These are phyloP conservation scores for Leccinellum albellum DNA, from an alignment of 768 basidiomycete genomes.

Conservation along the genomic window DNA sequence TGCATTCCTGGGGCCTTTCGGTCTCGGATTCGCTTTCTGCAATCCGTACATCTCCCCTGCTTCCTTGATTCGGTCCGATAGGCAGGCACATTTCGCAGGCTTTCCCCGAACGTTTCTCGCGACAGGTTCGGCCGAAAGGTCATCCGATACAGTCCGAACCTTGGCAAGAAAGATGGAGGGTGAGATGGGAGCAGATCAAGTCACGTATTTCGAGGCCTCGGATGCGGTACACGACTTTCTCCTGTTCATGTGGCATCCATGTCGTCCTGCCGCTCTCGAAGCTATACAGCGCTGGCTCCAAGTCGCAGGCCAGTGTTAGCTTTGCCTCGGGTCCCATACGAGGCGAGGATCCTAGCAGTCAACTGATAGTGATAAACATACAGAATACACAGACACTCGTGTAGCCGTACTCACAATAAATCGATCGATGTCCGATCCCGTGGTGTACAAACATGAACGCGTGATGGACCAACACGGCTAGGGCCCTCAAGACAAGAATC, in stretches of 20 bases:
- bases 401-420: background rate
- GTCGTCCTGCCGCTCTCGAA: slow-evolving; percentile 44
- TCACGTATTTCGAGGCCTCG: slow-evolving; percentile 46
- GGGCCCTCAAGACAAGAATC: background rate
- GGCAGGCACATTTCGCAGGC: slow-evolving; percentile 43
- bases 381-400: too few species aligned
- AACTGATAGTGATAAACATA: background rate
- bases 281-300: slow-evolving; percentile 47
- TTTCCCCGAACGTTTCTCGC: slow-evolving; percentile 62
- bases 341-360: background rate
- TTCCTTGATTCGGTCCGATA: slow-evolving; percentile 35
- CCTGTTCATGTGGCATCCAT: slow-evolving; percentile 47
- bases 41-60: slow-evolving; percentile 61
- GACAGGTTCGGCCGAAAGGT: slow-evolving; percentile 52
- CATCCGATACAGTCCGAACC: slow-evolving; percentile 50
- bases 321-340: background rate
- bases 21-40: slow-evolving; percentile 39
- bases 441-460: background rate
- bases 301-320: background rate
- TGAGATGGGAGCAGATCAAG: slow-evolving; percentile 44
- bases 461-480: background rate
- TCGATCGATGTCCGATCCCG: background rate
- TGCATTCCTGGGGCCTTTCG: slow-evolving; percentile 49
- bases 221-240: slow-evolving; percentile 57
- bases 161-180: slow-evolving; percentile 46